Base-by-base conservation (phyloP, 306 rosid genomes). In the Rosa rugosa region DNA sequence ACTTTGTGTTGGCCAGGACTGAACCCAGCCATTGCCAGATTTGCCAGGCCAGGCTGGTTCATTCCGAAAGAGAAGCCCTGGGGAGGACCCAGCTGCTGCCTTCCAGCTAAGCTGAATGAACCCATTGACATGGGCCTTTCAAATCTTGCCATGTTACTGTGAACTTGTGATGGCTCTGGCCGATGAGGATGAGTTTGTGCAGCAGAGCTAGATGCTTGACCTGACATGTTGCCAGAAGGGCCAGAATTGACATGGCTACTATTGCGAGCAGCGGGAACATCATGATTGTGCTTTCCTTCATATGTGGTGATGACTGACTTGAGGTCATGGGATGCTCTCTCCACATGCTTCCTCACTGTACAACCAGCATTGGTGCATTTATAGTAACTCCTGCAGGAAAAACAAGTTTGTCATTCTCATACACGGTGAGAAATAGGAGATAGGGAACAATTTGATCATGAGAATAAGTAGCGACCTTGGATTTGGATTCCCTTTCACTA, bases 401-500 rank as follows among this genome's bases (percentile, higher is more conserved):
- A 41, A 63, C 41, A 63, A 63, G 13, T 8, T 34, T 27, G 25
- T 69, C 54, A 69, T 69, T 45, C 31, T 66, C 66, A 0, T 51
- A 17, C 38, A 54, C 18, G 47, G 46, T 42, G 46, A 40, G 5
- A 40, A 18, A 49, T 76, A 22, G 65, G 23, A 67, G 56, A 45
- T 4, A 78, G 76, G 63, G 54, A 71, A 84, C 16, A 7, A 49
- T 14, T 31, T 5, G 6, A 17, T 44, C 31, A n/a, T 75, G 57
- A 41, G 36, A 64, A 54, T 2, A 22, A 46, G 63, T n/a, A 59
- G n/a, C 8, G 75, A 88, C 99, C 99, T 95, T 76, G 99, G 99
- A 73, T 95, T 95, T 62, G 99, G 98, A 84, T 95, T 95, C 82
- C 99, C 98, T 84, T 95, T 95, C 69, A 95, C 99, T 56, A 93